Evolutionary conservation across 2,329 filamentous ascomycete genomes (phyloP).

Genomic region (Trichoderma koningii): DNA sequence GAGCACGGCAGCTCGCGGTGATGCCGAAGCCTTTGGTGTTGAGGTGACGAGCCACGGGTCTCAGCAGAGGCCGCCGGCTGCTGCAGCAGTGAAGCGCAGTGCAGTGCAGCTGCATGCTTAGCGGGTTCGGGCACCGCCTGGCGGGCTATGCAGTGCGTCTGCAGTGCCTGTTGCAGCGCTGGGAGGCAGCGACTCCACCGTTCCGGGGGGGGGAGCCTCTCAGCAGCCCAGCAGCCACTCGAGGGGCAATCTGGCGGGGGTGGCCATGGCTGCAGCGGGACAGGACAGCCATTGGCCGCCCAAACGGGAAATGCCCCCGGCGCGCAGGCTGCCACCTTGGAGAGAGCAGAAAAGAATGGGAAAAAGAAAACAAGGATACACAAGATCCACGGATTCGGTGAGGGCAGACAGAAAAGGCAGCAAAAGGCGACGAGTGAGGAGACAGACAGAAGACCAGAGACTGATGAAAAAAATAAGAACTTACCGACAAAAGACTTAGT

Average conservation of each 20-base stretch:
- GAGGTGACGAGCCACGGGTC: not conserved
- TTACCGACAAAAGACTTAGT: constrained; percentile 60
- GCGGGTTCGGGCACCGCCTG: constrained; percentile 24
- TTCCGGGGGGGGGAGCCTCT: constrained; percentile 1
- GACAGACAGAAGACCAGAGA: constrained; percentile 12
- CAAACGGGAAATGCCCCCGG: constrained; percentile 19
- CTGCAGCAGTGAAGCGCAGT: not conserved
- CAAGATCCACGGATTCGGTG: not conserved
- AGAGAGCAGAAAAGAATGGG: not conserved
- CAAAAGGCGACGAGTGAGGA: not conserved
- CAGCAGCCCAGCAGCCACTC: constrained; percentile 30
- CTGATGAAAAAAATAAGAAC: constrained; percentile 39
- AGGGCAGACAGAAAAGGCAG: not conserved
- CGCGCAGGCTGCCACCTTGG: constrained; percentile 12
- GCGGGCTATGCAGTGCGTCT: constrained; percentile 18
- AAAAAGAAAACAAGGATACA: not conserved
- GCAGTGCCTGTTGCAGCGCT: constrained; percentile 13
- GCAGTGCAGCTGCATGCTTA: constrained; percentile 15
- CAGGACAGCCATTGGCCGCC: constrained; percentile 7
- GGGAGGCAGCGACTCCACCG: constrained; percentile 16
- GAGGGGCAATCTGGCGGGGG: constrained; percentile 26
- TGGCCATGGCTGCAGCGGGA: constrained; percentile 1
- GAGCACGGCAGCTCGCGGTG: constrained; percentile 6
- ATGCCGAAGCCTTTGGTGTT: constrained; percentile 21
- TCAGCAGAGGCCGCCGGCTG: constrained; percentile 23